Percentiles rank a stretch among this genome's conserved stretches.
These are phyloP conservation scores for Gardenia jasminoides DNA, from an alignment of 257 asterid species.

Conservation along the genomic window DNA sequence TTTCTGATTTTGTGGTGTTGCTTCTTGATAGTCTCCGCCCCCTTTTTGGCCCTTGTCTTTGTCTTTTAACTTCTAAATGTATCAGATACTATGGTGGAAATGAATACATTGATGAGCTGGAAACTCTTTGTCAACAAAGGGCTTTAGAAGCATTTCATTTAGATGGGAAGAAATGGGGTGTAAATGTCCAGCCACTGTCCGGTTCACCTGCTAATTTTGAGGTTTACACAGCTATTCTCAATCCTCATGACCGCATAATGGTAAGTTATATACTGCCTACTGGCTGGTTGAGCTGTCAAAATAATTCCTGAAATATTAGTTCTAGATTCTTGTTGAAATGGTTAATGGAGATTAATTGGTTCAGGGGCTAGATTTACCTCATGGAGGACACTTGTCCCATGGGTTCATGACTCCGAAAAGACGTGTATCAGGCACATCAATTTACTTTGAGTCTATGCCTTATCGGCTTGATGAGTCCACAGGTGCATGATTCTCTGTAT, in stretches of 20 bases:
- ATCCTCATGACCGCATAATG: conserved; percentile 91
- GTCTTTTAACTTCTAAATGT: neutral
- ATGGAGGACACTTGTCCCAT: conserved; percentile 94
- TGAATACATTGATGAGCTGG: conserved; percentile 82
- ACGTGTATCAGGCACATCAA: conserved; percentile 91
- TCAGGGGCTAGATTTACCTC: conserved; percentile 97
- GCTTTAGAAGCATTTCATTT: conserved; percentile 86
- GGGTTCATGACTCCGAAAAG: conserved; percentile 97
- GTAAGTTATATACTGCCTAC: conserved; percentile 31
- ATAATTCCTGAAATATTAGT: neutral
- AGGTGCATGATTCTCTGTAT: conserved; percentile 38
- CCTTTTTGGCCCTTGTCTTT: neutral
- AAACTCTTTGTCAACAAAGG: conserved; percentile 86
- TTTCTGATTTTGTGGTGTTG: conserved; percentile 2
- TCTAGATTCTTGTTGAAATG: conserved; percentile 5
- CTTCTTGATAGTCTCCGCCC: neutral
- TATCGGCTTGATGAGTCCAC: conserved; percentile 86
- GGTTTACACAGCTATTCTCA: conserved; percentile 88
- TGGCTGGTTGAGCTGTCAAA: neutral
- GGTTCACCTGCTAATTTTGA: conserved; percentile 98
- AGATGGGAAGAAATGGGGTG: conserved; percentile 82
- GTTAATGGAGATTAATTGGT: conserved; percentile 11
- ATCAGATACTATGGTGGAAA: conserved; percentile 92
- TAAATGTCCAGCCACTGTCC: conserved; percentile 88
- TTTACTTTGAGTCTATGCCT: conserved; percentile 94